phyloP scores from a whole-genome alignment of 768 basidiomycete species.

The Psilocybe cyanescens region DNA sequence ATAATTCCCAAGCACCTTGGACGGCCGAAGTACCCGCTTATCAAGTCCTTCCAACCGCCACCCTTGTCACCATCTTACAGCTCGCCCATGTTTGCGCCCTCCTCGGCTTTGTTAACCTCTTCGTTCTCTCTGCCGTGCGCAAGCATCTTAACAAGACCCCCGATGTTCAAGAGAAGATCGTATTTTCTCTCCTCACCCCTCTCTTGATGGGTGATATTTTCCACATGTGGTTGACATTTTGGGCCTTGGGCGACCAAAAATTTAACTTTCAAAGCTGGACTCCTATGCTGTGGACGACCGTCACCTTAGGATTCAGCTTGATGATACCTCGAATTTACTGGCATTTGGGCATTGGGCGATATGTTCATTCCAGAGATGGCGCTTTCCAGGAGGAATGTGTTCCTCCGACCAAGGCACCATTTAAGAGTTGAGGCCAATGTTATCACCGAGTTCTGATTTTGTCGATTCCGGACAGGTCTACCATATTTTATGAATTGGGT shows the following conservation, averaged over 20 bases:
- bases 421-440: neutral
- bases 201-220: conserved; percentile 71
- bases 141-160: conserved; percentile 60
- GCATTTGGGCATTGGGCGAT: conserved; percentile 77
- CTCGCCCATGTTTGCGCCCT: conserved; percentile 81
- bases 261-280: conserved; percentile 68
- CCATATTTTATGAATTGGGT: neutral
- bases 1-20: conserved; percentile 82
- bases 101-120: conserved; percentile 71
- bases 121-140: conserved; percentile 64
- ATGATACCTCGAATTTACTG: conserved; percentile 74
- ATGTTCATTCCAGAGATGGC: conserved; percentile 68
- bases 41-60: conserved; percentile 56
- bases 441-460: neutral
- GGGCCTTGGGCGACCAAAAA: conserved; percentile 73
- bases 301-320: conserved; percentile 63
- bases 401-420: conserved; percentile 5
- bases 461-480: neutral
- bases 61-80: conserved; percentile 72
- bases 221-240: conserved; percentile 70
- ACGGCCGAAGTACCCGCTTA: conserved; percentile 50
- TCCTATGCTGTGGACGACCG: conserved; percentile 70
- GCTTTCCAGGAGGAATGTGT: conserved; percentile 21
- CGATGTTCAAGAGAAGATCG: conserved; percentile 74
- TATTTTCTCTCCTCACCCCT: conserved; percentile 64